Conservation (phyloP, 768 basidiomycete species). For the Mrakia gelida region DNA sequence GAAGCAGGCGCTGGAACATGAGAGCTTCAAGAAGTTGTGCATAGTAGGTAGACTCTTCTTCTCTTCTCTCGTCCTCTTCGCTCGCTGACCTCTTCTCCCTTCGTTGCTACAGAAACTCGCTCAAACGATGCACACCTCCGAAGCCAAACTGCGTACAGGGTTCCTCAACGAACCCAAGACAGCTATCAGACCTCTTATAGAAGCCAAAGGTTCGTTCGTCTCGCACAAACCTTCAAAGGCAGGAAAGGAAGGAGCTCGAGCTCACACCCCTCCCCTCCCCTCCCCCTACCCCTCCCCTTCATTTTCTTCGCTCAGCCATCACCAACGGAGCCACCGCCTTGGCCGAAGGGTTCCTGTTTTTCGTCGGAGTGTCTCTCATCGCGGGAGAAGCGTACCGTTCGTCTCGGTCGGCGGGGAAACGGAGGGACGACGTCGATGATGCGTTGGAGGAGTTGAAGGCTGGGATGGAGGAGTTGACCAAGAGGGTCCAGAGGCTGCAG, state of each 20-base stretch:
- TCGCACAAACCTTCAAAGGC: neutral
- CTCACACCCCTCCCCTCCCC: neutral
- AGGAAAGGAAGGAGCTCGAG: neutral
- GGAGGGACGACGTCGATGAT: slow-evolving; percentile 69
- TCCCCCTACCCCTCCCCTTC: neutral
- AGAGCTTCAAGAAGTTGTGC: slow-evolving; percentile 22
- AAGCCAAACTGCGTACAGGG: slow-evolving; percentile 66
- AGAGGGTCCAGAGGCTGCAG: slow-evolving; percentile 51
- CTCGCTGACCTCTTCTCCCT: neutral
- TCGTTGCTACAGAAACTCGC: slow-evolving; percentile 49
- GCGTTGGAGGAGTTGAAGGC: slow-evolving; percentile 38
- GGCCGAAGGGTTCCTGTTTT: slow-evolving; percentile 78
- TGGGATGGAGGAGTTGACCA: slow-evolving; percentile 35
- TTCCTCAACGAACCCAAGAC: slow-evolving; percentile 72
- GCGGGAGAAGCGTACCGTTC: slow-evolving; percentile 72
- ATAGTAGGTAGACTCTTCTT: neutral
- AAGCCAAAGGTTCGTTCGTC: slow-evolving; percentile 55
- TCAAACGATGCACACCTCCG: slow-evolving; percentile 69
- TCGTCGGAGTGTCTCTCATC: slow-evolving; percentile 68
- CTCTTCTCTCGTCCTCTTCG: neutral
- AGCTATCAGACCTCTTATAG: slow-evolving; percentile 69
- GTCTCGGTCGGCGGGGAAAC: slow-evolving; percentile 63
- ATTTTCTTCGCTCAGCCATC: slow-evolving; percentile 57
- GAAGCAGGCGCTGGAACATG: slow-evolving; percentile 29
- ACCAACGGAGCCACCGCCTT: slow-evolving; percentile 79